Evolutionary conservation across 192 early-diverging fungal species (phyloP), one percentile per base, ranked within the genome.

Genomic region (Pilobolus umbonatus): DNA sequence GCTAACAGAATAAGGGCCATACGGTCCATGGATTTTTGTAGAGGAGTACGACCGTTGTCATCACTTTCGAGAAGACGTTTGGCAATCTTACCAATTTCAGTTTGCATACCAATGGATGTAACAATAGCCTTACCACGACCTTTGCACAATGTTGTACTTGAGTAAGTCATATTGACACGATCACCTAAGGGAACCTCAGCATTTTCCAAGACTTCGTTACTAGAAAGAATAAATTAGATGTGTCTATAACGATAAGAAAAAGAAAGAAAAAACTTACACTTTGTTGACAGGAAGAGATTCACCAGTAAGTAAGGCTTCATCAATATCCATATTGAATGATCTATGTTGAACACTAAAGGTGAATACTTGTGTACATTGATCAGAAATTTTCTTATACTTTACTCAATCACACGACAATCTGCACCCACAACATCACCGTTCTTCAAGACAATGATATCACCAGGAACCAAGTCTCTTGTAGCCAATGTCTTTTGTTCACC

Each of bases 371-470:
- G 32, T 35, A 26, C 3, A 48, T 12, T 52, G 31, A 35, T 21
- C 3, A 36, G 0, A 15, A 8, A 11, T 35, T 35, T 24, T 38
- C 21, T 28, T 21, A 21, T 25, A 21, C 59, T 61, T 55, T 59
- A 69, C 64, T 73, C 64, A 29, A 73, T 46, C 14, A 98, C 75
- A 54, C 95, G 91, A 42, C 88, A 81, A 67, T 96, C 95, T 14
- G 95, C 95, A 31, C 91, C 92, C 30, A 96, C 79, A 14, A 91
- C 92, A 64, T 98, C 95, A 42, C 96, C 96, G 61, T 88, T 89
- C 66, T 98, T 91, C 17, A 98, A 75, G 28, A 92, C 83, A 35
- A 98, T 81, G 24, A 98, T 64, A 68, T 98, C 96, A 32, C 96
- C 95, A 2, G 91, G 89, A 4, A 96, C 92, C 12, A 94, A 69